Evolutionary conservation across 2,329 filamentous ascomycete species (phyloP), one percentile per base, ranked within the genome.

Genomic region (Sporothrix phasma): DNA sequence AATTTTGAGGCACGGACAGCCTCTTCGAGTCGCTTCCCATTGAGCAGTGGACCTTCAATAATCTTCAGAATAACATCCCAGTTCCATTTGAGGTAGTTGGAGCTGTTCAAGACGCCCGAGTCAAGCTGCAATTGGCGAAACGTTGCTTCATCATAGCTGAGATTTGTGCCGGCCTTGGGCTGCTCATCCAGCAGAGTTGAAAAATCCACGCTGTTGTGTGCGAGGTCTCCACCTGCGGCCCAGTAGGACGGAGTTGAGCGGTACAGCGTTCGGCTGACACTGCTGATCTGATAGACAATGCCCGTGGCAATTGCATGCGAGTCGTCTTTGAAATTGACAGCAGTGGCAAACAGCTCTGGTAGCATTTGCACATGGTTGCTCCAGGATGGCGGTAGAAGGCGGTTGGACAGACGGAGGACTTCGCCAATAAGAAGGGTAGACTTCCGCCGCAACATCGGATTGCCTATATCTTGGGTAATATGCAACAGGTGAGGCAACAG

Each of bases 231-330:
- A 2, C 74, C 74, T 2, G 74, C 69, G 1, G 73, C 68, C 64
- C 74, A 76, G 6, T 78, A 75, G 0, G 81, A 78, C 1, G 83
- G 81, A 5, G 85, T 84, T 56, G 90, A 95, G 64, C 92, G 84
- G 72, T 95, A 95, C 15, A 99, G 78, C 0, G 92, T 97, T 67
- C 91, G 86, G 74, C 93, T 99, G 69, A 99, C 92, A 72, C 93
- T 97, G 76, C 96, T 96, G 62, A 99, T 96, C 73, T 97, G 94
- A 71, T 97, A 99, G 13, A 99, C 90, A 19, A 95, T 95, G 7
- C 91, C 88, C 7, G 91, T 92, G 6, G 93, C 91, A 64, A 89
- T 81, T 69, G 92, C 92, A 63, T 90, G 87, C 26, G 86, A 82
- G 34, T 92, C 85, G 22, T 85, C 80, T 24, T 84, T 79, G 69